phyloP scores from a whole-genome alignment of 164 flowering plant species.

The Stephania japonica region DNA sequence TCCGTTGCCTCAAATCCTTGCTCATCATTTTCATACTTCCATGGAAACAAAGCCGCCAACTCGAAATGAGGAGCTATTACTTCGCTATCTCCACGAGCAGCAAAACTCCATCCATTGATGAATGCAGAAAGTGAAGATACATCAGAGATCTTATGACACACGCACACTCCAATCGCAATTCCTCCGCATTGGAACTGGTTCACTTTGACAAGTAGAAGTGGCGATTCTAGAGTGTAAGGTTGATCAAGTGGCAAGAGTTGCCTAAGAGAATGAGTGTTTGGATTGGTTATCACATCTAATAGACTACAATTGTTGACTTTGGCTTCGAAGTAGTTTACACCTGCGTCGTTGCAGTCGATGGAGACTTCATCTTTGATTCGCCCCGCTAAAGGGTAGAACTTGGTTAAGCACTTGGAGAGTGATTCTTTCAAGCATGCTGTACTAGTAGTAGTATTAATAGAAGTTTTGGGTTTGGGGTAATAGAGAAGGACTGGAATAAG shows the following conservation, averaged over 20 bases:
- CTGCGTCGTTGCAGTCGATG: conserved; percentile 8
- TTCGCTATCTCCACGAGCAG: conserved; percentile 14
- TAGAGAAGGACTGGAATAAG: conserved; percentile 10
- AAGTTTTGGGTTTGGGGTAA: not conserved
- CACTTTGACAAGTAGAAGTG: conserved; percentile 30
- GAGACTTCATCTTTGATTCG: not conserved
- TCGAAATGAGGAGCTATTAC: conserved; percentile 19
- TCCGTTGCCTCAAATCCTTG: not conserved
- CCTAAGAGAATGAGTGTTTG: conserved; percentile 15
- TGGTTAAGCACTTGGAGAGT: not conserved
- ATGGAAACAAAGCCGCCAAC: conserved; percentile 29
- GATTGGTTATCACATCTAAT: conserved; percentile 2
- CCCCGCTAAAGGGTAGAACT: conserved; percentile 6
- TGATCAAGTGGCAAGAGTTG: conserved; percentile 25
- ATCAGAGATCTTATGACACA: conserved; percentile 43
- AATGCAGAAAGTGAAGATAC: conserved; percentile 30
- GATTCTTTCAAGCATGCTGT: not conserved
- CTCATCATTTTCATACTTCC: not conserved
- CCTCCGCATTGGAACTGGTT: conserved; percentile 52
- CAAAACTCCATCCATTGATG: conserved; percentile 36
- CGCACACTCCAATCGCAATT: conserved; percentile 41
- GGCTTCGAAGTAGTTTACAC: not conserved
- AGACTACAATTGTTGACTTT: not conserved
- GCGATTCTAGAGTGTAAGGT: not conserved
- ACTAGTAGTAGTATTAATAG: not conserved